Evolutionary conservation across 768 basidiomycete species (phyloP).

Genomic region (Obba rivulosa): DNA sequence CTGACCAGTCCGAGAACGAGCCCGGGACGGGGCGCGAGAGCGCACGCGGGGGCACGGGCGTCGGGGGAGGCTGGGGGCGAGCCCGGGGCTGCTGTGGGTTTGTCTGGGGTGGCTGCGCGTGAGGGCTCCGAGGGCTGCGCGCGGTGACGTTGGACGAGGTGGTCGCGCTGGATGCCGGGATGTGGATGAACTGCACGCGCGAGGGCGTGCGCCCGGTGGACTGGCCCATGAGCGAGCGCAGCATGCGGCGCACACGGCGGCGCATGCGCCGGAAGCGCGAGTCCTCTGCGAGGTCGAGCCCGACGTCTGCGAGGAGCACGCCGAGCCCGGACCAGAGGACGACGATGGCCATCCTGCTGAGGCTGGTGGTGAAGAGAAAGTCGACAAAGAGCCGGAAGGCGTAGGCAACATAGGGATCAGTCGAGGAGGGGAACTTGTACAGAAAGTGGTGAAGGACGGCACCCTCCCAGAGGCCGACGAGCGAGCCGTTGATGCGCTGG

Average conservation of each 20-base stretch:
- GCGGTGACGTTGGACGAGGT: slow-evolving; percentile 9
- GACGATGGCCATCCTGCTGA: slow-evolving; percentile 41
- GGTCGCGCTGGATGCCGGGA: slow-evolving; percentile 11
- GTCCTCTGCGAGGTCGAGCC: slow-evolving; percentile 42
- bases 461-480: slow-evolving; percentile 79
- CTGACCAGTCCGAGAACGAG: slow-evolving; percentile 19
- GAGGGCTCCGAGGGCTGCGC: slow-evolving; percentile 10
- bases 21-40: slow-evolving; percentile 20
- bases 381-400: slow-evolving; percentile 69
- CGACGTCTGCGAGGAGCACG: slow-evolving; percentile 48
- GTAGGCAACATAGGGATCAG: slow-evolving; percentile 66
- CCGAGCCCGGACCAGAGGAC: slow-evolving; percentile 49
- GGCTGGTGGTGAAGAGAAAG: slow-evolving; percentile 56
- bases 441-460: slow-evolving; percentile 69
- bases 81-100: too few relatives aligned
- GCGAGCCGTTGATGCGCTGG: slow-evolving; percentile 50
- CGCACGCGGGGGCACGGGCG: slow-evolving; percentile 13
- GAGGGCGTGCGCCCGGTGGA: slow-evolving; percentile 9
- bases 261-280: slow-evolving; percentile 24
- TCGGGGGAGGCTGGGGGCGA: neutral
- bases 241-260: slow-evolving; percentile 17
- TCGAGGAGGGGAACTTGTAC: slow-evolving; percentile 56
- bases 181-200: slow-evolving; percentile 14
- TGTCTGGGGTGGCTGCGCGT: neutral
- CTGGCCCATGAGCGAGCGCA: slow-evolving; percentile 13